phyloP scores from a whole-genome alignment of 2,329 filamentous ascomycete genomes.

The Trichoderma arundinaceum region DNA sequence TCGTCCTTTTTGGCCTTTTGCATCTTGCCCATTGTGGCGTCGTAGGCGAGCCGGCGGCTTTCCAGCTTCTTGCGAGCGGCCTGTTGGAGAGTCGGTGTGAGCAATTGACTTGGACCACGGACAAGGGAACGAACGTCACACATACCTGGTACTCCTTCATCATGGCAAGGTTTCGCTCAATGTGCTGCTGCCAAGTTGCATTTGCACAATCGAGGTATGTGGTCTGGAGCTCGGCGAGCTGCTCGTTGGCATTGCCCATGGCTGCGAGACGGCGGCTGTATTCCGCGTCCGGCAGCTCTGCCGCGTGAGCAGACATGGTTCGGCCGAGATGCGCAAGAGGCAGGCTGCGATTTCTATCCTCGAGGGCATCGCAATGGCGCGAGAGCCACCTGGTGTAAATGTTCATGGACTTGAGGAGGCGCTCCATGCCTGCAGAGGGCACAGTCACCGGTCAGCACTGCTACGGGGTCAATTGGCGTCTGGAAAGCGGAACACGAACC shows the following conservation, averaged over 20 bases:
- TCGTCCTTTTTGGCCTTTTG: slow-evolving; percentile 94
- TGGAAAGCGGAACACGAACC: slow-evolving; percentile 60
- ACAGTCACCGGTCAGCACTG: not conserved
- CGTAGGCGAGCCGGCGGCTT: slow-evolving; percentile 84
- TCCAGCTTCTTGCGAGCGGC: slow-evolving; percentile 92
- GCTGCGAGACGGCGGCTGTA: slow-evolving; percentile 85
- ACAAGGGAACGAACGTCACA: not conserved
- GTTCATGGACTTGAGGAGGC: slow-evolving; percentile 83
- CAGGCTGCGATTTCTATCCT: slow-evolving; percentile 86
- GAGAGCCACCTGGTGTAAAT: slow-evolving; percentile 86
- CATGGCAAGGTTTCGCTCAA: slow-evolving; percentile 86
- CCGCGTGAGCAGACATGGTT: slow-evolving; percentile 85
- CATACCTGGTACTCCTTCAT: slow-evolving; percentile 97
- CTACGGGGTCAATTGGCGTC: not conserved
- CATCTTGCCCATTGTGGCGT: slow-evolving; percentile 87
- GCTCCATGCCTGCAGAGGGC: slow-evolving; percentile 74
- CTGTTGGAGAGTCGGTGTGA: slow-evolving; percentile 41
- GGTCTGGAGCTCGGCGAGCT: slow-evolving; percentile 84
- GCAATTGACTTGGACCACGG: not conserved
- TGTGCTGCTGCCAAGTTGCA: slow-evolving; percentile 85
- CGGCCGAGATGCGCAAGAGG: slow-evolving; percentile 80
- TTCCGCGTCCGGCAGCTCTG: slow-evolving; percentile 89
- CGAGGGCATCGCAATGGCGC: slow-evolving; percentile 76
- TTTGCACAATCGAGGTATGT: slow-evolving; percentile 79
- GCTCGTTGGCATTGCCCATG: slow-evolving; percentile 85